Conservation (phyloP, 257 asterid species). For the Cinchona pubescens region DNA sequence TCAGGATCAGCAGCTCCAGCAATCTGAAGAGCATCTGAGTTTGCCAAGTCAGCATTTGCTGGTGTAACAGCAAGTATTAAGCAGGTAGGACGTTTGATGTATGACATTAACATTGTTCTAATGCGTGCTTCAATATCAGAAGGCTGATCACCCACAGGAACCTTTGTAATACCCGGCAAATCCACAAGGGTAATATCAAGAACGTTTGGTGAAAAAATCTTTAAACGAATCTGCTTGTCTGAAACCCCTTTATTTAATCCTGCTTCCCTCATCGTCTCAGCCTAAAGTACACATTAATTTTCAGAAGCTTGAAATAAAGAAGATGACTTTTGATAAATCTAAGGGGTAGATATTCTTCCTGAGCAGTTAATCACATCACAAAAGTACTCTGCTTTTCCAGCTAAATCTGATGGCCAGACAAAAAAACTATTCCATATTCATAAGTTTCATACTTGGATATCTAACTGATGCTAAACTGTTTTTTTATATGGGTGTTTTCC, state of each 20-base stretch:
- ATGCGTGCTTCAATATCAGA: constrained; percentile 92
- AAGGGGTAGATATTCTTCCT: not conserved
- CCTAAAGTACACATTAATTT: constrained; percentile 33
- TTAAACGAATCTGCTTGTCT: constrained; percentile 79
- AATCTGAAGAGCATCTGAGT: constrained; percentile 98
- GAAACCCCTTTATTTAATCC: constrained; percentile 85
- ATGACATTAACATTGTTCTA: constrained; percentile 90
- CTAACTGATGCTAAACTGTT: not conserved
- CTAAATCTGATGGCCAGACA: not conserved
- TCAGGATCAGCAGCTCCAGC: constrained; percentile 96
- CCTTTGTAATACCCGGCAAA: constrained; percentile 93
- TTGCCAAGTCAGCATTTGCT: constrained; percentile 91
- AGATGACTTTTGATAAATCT: not conserved
- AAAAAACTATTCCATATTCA: not conserved
- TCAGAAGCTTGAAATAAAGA: constrained; percentile 20
- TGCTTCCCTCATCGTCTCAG: constrained; percentile 86
- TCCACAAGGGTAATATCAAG: constrained; percentile 95
- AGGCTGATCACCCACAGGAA: constrained; percentile 98
- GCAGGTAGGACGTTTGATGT: constrained; percentile 65
- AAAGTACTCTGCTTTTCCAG: not conserved
- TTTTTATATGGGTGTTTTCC: not conserved
- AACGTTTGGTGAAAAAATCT: constrained; percentile 87
- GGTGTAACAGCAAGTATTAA: constrained; percentile 93
- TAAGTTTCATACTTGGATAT: not conserved
- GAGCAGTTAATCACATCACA: not conserved